phyloP scores from a whole-genome alignment of 345 rosid species.

The Raphanus sativus region DNA sequence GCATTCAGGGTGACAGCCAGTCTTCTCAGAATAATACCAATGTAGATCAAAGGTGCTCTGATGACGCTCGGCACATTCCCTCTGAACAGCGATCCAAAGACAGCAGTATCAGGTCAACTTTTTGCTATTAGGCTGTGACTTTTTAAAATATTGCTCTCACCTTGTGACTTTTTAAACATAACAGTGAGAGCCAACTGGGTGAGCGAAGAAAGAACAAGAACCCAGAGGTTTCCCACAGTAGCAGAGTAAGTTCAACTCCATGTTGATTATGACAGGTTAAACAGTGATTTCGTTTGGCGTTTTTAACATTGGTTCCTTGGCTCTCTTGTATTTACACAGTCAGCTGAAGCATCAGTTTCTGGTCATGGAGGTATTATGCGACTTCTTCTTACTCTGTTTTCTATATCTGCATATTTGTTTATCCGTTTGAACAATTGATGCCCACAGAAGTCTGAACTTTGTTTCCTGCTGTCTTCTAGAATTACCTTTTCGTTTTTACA shows the following conservation, averaged over 20 bases:
- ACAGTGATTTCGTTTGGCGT: slow-evolving; percentile 8
- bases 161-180: slow-evolving; percentile 10
- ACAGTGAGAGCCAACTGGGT: slow-evolving; percentile 24
- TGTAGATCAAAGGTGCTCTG: slow-evolving; percentile 20
- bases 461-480: no score
- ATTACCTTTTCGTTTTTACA: no score
- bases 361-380: slow-evolving; percentile 34
- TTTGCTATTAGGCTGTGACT: not conserved
- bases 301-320: slow-evolving; percentile 15
- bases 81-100: slow-evolving; percentile 47
- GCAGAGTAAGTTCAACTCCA: slow-evolving; percentile 32
- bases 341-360: slow-evolving; percentile 34
- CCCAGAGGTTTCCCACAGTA: slow-evolving; percentile 25
- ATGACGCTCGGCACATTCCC: slow-evolving; percentile 45
- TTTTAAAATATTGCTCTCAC: slow-evolving; percentile 7
- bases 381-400: slow-evolving; percentile 1
- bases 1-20: slow-evolving; percentile 54
- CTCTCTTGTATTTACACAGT: slow-evolving; percentile 25
- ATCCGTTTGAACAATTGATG: no score
- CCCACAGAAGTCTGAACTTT: no score
- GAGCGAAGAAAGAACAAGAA: slow-evolving; percentile 26
- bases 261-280: slow-evolving; percentile 11
- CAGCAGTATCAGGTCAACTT: slow-evolving; percentile 56
- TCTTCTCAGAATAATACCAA: no score
- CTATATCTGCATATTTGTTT: no score